Base-by-base conservation (phyloP, 169 alveolate genomes). In the Babesia microti region DNA sequence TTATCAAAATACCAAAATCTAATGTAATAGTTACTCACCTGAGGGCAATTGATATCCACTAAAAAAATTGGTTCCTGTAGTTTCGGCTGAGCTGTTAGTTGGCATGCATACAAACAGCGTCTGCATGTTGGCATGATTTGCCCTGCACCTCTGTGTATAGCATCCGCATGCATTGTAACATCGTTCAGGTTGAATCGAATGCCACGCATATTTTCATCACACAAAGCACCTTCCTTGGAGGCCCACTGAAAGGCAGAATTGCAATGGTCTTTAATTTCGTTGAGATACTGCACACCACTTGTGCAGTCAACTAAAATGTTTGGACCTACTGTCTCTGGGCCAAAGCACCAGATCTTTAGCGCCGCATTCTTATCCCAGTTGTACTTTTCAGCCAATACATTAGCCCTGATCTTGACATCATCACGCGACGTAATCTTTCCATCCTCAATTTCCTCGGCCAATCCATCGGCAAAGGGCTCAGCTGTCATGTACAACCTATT, bases 201-300 rank as follows among this genome's bases (percentile, higher is more conserved):
- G 41, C 99, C 99, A 58, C 99, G 89, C 98, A 91, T 84, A 85
- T 89, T 90, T 82, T 94, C 99, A 68, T 95, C 99, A 67, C 97
- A 89, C 49, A 95, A 84, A 28, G 89, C 96, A 29, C 98, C 99
- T 74, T 95, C 99, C 71, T 91, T 93, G 32, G 98, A 81, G 23
- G 98, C 98, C 98, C 98, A 94, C 89, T 95, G 98, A 92, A 95
- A 91, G 49, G 98, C 99, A 48, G 96, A 78, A 84, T 91, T 95
- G 82, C 96, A 88, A 58, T 95, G 97, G 63, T 94, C 99, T 85
- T 91, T 93, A 47, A 94, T 93, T 85, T 96, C 99, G 80, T 89
- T 85, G 79, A 96, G 78, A 79, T 92, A 93, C 83, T 96, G 98
- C 37, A 88, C 91, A 55, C 97, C 99, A 56, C 91, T 84, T 22